Conservation (phyloP, 2,329 filamentous ascomycete genomes). For the Bipolaris bicolor region DNA sequence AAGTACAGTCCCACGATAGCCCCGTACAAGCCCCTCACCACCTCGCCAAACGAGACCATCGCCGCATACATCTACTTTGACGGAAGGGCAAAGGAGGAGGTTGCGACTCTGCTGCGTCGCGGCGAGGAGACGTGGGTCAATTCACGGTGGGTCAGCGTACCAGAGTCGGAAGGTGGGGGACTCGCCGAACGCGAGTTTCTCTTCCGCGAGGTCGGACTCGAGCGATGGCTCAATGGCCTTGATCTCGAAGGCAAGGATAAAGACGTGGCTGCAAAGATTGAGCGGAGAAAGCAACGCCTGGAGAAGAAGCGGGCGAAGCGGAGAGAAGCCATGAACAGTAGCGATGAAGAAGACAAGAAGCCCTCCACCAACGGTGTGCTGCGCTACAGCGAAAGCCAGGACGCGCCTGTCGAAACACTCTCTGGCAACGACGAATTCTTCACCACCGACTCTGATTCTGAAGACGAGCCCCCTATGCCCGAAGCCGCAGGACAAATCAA, state of each 20-base stretch:
- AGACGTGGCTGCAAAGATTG: slow-evolving; percentile 81
- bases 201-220: slow-evolving; percentile 94
- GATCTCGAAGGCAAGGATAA: slow-evolving; percentile 81
- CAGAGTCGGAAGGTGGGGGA: slow-evolving; percentile 87
- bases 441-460: slow-evolving; percentile 70
- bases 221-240: slow-evolving; percentile 94
- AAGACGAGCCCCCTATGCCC: slow-evolving; percentile 83
- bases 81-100: slow-evolving; percentile 92
- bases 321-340: slow-evolving; percentile 60
- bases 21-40: slow-evolving; percentile 90
- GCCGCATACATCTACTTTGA: slow-evolving; percentile 99
- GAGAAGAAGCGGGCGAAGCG: slow-evolving; percentile 86
- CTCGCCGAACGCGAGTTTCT: slow-evolving; percentile 95
- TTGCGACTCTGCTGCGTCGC: slow-evolving; percentile 87
- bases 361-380: slow-evolving; percentile 64
- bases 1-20: slow-evolving; percentile 66
- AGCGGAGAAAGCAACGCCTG: slow-evolving; percentile 68
- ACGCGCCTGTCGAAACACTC: slow-evolving; percentile 73
- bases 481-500: slow-evolving; percentile 98
- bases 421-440: slow-evolving; percentile 72
- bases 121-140: slow-evolving; percentile 99
- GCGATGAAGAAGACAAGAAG: slow-evolving; percentile 54
- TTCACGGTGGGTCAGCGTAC: slow-evolving; percentile 94
- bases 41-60: slow-evolving; percentile 93
- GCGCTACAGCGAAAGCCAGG: slow-evolving; percentile 78